Percentiles rank a stretch among this genome's conserved stretches.
Conservation (phyloP, 1,284 basidiomycete genomes). For the Prillingera fragicola region DNA sequence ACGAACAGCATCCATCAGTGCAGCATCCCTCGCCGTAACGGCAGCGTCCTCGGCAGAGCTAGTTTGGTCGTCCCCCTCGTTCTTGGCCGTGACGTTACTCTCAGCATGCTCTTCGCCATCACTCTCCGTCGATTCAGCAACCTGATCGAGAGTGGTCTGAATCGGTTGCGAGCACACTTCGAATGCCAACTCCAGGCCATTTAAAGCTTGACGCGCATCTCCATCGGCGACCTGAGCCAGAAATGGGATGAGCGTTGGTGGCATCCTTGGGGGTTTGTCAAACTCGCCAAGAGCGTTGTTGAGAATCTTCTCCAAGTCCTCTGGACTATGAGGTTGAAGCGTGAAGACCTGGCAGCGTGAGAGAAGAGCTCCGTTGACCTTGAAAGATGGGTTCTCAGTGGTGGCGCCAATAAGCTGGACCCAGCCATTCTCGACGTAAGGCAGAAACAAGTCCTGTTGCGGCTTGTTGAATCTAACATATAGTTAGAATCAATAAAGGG, state of each 20-base stretch:
- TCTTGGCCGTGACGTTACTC: neutral
- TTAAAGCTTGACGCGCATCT: constrained; percentile 50
- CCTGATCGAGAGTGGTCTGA: constrained; percentile 18
- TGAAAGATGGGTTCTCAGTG: constrained; percentile 89
- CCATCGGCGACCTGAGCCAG: constrained; percentile 51
- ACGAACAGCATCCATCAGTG: constrained; percentile 48
- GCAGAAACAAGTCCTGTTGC: constrained; percentile 78
- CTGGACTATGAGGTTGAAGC: constrained; percentile 33
- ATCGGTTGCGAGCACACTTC: constrained; percentile 33
- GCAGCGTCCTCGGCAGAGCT: neutral
- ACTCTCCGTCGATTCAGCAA: neutral
- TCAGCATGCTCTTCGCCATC: neutral
- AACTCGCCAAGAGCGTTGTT: constrained; percentile 37
- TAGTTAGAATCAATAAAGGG: neutral
- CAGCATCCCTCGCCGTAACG: constrained; percentile 28
- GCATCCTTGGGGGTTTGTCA: constrained; percentile 41
- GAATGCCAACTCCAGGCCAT: constrained; percentile 50
- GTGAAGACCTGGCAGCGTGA: constrained; percentile 65
- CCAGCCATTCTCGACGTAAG: constrained; percentile 70
- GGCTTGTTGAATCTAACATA: constrained; percentile 58
- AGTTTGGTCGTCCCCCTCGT: neutral
- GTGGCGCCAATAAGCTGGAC: constrained; percentile 82
- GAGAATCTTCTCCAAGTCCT: constrained; percentile 40
- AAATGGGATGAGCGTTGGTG: constrained; percentile 52
- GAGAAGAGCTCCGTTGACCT: constrained; percentile 67